Conservation (phyloP, 2,329 filamentous ascomycete genomes). For the Alternaria burnsii region DNA sequence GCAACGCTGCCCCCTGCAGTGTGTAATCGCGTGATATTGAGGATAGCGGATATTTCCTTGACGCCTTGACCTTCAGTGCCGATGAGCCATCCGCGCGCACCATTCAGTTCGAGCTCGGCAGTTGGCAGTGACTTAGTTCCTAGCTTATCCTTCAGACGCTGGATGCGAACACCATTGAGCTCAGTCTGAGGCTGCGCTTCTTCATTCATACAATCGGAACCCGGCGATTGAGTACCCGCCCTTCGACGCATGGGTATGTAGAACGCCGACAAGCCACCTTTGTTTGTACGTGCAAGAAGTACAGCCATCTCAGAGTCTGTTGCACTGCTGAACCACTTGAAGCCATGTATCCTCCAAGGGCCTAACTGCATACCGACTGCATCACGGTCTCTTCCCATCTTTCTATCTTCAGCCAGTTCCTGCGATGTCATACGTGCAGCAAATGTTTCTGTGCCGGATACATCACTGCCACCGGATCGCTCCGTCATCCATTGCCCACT, state of each 20-base stretch:
- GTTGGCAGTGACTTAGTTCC: slow-evolving; percentile 76
- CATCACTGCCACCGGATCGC: slow-evolving; percentile 72
- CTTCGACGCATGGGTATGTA: slow-evolving; percentile 67
- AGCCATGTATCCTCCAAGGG: slow-evolving; percentile 69
- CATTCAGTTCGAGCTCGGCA: slow-evolving; percentile 69
- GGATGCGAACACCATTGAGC: slow-evolving; percentile 73
- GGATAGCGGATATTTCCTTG: slow-evolving; percentile 71
- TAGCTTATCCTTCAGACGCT: slow-evolving; percentile 75
- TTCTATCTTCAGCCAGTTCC: slow-evolving; percentile 35
- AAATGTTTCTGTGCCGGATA: slow-evolving; percentile 72
- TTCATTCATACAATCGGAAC: slow-evolving; percentile 16
- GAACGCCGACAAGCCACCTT: slow-evolving; percentile 67
- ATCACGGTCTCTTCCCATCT: slow-evolving; percentile 36
- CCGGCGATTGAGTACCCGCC: slow-evolving; percentile 15
- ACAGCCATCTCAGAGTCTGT: slow-evolving; percentile 72
- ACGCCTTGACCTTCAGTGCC: slow-evolving; percentile 73
- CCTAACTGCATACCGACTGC: slow-evolving; percentile 57
- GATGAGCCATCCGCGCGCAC: slow-evolving; percentile 62
- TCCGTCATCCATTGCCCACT: slow-evolving; percentile 84
- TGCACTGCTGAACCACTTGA: slow-evolving; percentile 76
- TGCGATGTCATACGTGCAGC: slow-evolving; percentile 49
- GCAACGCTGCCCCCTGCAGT: slow-evolving; percentile 64
- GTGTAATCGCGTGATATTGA: slow-evolving; percentile 72
- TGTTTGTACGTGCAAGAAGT: slow-evolving; percentile 67
- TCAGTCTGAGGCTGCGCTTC: slow-evolving; percentile 46